Conservation (phyloP, 768 basidiomycete species). For the Hebeloma cylindrosporum region DNA sequence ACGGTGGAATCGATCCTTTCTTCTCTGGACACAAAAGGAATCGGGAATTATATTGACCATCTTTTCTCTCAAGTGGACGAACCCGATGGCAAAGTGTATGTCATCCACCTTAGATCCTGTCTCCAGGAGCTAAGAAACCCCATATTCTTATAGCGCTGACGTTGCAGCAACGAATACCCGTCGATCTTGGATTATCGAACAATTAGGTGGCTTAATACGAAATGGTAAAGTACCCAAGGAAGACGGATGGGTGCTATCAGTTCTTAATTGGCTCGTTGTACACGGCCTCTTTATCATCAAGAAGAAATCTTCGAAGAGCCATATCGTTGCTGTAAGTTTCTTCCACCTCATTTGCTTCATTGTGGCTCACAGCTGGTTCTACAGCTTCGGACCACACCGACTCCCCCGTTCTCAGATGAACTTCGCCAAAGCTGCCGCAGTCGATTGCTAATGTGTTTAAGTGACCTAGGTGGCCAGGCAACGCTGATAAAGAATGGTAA, state of each 20-base stretch:
- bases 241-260: constrained; percentile 71
- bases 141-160: constrained; percentile 39
- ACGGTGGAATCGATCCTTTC: constrained; percentile 84
- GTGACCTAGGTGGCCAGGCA: constrained; percentile 65
- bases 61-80: constrained; percentile 65
- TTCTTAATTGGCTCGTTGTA: constrained; percentile 81
- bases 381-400: constrained; percentile 63
- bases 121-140: not conserved
- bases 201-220: constrained; percentile 73
- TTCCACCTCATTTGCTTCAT: not conserved
- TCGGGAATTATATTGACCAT: constrained; percentile 73
- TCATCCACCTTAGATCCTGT: constrained; percentile 6
- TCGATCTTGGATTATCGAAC: constrained; percentile 84
- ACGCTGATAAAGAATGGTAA: constrained; percentile 52
- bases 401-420: constrained; percentile 71
- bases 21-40: constrained; percentile 70
- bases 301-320: constrained; percentile 70
- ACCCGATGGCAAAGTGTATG: constrained; percentile 43
- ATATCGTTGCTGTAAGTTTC: constrained; percentile 54
- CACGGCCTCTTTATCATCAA: constrained; percentile 79
- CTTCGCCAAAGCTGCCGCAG: constrained; percentile 65
- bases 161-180: constrained; percentile 50
- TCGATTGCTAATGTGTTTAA: constrained; percentile 70
- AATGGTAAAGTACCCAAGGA: constrained; percentile 78
- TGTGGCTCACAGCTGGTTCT: constrained; percentile 1